phyloP scores from a whole-genome alignment of 1,284 basidiomycete species.

The Boletellus dicymbophilus region DNA sequence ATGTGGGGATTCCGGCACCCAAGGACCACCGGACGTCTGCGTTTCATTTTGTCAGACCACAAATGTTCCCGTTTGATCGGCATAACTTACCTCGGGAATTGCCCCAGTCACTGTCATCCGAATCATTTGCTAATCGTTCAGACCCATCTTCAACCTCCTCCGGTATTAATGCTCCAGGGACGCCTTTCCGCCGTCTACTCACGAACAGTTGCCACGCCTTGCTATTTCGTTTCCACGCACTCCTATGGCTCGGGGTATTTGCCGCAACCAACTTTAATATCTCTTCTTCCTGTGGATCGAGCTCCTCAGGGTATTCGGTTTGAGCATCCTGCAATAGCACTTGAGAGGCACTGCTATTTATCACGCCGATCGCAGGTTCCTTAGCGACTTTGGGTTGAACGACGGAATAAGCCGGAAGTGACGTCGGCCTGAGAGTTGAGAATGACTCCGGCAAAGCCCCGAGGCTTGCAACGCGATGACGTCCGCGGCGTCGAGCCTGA shows the following conservation, averaged over 20 bases:
- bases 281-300: conserved; percentile 53
- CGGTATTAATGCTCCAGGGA: conserved; percentile 39
- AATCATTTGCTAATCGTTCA: conserved; percentile 12
- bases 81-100: conserved; percentile 23
- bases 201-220: conserved; percentile 66
- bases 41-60: conserved; percentile 12
- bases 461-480: conserved; percentile 29
- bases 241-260: conserved; percentile 67
- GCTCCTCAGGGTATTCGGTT: conserved; percentile 23
- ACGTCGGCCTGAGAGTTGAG: conserved; percentile 62
- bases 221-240: conserved; percentile 64
- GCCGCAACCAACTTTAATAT: conserved; percentile 65
- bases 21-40: conserved; percentile 27
- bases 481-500: conserved; percentile 33
- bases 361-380: background rate
- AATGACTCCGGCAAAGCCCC: conserved; percentile 56
- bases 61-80: background rate
- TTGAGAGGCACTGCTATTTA: conserved; percentile 2
- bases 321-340: conserved; percentile 2
- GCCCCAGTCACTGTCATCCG: conserved; percentile 25
- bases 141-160: conserved; percentile 48
- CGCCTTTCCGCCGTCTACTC: conserved; percentile 42
- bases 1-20: conserved; percentile 44
- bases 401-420: conserved; percentile 62
- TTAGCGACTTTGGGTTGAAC: conserved; percentile 36